phyloP scores from a whole-genome alignment of 306 rosid species.

The Rubus idaeus region DNA sequence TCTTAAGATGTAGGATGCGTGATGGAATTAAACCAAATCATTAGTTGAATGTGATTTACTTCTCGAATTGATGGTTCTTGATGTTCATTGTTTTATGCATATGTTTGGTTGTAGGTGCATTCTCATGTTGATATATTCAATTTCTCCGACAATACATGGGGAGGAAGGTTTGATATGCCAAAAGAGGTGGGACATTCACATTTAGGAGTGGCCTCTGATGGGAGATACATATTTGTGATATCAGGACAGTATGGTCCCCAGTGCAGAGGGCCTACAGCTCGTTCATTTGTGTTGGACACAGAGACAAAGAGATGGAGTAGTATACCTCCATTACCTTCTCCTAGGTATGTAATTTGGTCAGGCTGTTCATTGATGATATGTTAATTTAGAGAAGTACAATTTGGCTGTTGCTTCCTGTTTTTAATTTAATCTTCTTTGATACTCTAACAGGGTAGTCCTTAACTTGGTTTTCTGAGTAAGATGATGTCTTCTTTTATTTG shows the following conservation, averaged over 20 bases:
- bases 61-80: neutral
- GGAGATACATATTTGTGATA: constrained; percentile 74
- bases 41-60: neutral
- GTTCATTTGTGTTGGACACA: constrained; percentile 63
- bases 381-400: constrained; percentile 13
- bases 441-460: neutral
- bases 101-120: constrained; percentile 59
- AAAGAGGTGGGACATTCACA: constrained; percentile 89
- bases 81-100: constrained; percentile 4
- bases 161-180: constrained; percentile 59
- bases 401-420: constrained; percentile 4
- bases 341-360: constrained; percentile 50
- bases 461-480: neutral
- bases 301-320: constrained; percentile 61
- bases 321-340: constrained; percentile 71
- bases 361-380: neutral
- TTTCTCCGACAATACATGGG: constrained; percentile 61
- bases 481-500: neutral
- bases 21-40: neutral
- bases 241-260: constrained; percentile 88
- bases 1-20: neutral
- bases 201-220: constrained; percentile 83
- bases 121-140: constrained; percentile 78
- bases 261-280: constrained; percentile 72
- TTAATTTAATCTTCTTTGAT: neutral